A percentile compares a stretch with the other conserved stretches of the same genome.
phyloP scores from a whole-genome alignment of 2,329 filamentous ascomycete species.

The Penicillium aurantiogriseum region DNA sequence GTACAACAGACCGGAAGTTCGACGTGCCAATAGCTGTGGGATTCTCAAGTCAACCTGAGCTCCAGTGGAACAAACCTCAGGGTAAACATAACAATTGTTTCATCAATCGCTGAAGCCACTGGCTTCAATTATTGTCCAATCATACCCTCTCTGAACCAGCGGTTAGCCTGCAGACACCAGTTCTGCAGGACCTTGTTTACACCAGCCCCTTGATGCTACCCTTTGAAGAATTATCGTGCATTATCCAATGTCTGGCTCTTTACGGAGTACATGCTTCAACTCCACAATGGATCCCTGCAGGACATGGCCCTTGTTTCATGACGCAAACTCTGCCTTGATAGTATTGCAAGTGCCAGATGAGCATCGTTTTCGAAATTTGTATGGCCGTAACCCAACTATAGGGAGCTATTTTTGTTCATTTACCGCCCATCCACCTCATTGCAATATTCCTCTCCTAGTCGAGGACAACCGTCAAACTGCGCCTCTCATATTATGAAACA shows the following conservation, averaged over 20 bases:
- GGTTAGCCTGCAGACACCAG: background rate
- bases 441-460: background rate
- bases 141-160: background rate
- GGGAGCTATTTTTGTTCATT: background rate
- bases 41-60: background rate
- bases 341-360: background rate
- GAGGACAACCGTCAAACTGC: background rate
- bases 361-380: background rate
- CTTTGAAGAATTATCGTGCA: background rate
- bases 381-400: background rate
- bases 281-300: background rate
- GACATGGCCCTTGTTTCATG: background rate
- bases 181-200: background rate
- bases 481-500: background rate
- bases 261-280: background rate
- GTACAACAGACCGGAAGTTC: background rate
- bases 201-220: background rate
- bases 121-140: background rate
- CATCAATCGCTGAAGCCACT: background rate
- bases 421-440: background rate
- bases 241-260: background rate
- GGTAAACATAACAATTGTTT: background rate
- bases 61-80: background rate
- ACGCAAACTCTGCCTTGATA: background rate
- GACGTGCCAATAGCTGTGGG: background rate